phyloP scores from a whole-genome alignment of 495 filamentous ascomycete species.

The Xylaria curta region DNA sequence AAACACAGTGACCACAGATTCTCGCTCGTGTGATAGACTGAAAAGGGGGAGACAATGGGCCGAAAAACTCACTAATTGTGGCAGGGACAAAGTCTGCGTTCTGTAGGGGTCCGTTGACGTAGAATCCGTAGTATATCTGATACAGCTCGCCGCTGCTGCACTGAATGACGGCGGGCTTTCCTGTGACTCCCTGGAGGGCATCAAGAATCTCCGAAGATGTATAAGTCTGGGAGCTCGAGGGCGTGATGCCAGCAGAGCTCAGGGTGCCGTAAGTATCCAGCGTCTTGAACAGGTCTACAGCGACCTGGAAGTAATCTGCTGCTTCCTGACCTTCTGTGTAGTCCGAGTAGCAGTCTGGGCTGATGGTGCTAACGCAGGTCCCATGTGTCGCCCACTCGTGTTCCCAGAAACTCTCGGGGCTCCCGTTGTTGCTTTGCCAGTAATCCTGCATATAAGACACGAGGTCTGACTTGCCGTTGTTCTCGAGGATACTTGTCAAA shows the following conservation, averaged over 20 bases:
- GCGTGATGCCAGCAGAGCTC: slow-evolving; percentile 64
- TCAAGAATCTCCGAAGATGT: slow-evolving; percentile 63
- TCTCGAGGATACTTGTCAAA: slow-evolving; percentile 55
- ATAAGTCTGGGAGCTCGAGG: slow-evolving; percentile 65
- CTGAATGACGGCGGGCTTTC: slow-evolving; percentile 68
- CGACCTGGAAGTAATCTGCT: slow-evolving; percentile 60
- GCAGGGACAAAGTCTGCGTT: slow-evolving; percentile 69
- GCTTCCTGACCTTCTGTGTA: slow-evolving; percentile 64
- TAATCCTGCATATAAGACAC: slow-evolving; percentile 74
- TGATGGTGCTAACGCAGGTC: slow-evolving; percentile 68
- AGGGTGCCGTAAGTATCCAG: slow-evolving; percentile 60
- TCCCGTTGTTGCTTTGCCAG: slow-evolving; percentile 64
- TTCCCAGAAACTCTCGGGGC: slow-evolving; percentile 72
- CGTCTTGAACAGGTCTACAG: slow-evolving; percentile 63
- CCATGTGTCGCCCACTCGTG: slow-evolving; percentile 87
- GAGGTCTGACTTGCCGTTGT: slow-evolving; percentile 43
- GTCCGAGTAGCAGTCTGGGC: slow-evolving; percentile 68
- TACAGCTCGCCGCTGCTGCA: slow-evolving; percentile 66
- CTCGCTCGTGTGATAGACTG: neutral
- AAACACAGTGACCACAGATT: neutral
- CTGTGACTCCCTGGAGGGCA: slow-evolving; percentile 58
- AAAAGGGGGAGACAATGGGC: neutral
- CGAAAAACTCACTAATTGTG: slow-evolving; percentile 31
- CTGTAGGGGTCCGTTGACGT: slow-evolving; percentile 72
- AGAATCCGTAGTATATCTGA: slow-evolving; percentile 81